Base-by-base conservation (phyloP, 345 rosid genomes). In the Eucalyptus melliodora region DNA sequence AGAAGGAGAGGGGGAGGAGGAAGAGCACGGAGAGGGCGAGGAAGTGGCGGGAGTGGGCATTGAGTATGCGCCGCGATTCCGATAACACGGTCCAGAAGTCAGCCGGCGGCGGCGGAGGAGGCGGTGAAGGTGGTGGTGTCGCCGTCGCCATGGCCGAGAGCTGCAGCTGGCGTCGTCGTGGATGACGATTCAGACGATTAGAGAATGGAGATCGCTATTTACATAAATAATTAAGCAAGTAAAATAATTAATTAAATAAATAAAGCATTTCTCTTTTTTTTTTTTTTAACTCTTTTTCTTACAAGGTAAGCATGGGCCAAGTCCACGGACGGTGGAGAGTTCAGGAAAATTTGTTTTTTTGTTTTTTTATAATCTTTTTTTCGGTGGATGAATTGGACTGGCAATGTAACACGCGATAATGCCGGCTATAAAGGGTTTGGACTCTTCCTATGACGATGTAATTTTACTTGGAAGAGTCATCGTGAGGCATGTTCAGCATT, bases 21-120 rank as follows among this genome's bases (percentile, higher is more conserved):
- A 96, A 97, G 91, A 96, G 92, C 62, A 97, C 94, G 86, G 98
- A 94, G 88, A 96, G 99, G 72, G 99, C 97, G 4, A 96, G 92
- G 96, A 97, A 95, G 94, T 96, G 99, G 88, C 97, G 95, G 42
- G 97, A 94, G 95, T 96, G 99, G 37, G 98, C 95, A 59, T 93
- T 94, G 91, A 95, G 91, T 65, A 96, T 95, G 50, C 96, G 95
- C 31, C 86, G 93, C 14, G 98, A 94, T 93, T 95, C 97, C 3
- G 94, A 88, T 49, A 94, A 80, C 87, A 95, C 85, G 11, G 94
- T 59, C 89, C 92, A 83, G 60, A 94, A 89, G 87, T 91, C 90
- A 45, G 93, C 90, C 40, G 92, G 87, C 44, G 91, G 34, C 55
- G 89, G 89, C 19, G 85, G 51, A 15, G 88, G 59, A 34, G 91